Evolutionary conservation across 176 grass and related monocot species (phyloP).

Genomic region (Lolium rigidum): DNA sequence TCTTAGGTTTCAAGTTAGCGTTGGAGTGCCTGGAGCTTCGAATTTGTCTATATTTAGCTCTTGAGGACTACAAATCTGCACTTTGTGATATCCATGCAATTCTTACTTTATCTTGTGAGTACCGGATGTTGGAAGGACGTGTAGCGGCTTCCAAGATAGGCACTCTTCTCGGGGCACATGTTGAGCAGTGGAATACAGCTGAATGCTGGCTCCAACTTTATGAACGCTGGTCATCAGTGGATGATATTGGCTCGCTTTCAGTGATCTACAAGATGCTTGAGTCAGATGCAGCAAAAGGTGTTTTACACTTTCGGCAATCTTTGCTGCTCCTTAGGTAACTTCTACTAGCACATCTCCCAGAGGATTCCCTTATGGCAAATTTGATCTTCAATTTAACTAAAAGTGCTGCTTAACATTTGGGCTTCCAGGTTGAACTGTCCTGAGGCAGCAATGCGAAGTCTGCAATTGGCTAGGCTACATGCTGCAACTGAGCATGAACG

Average conservation of each 20-base stretch:
- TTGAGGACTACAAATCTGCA: conserved; percentile 83
- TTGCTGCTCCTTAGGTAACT: conserved; percentile 91
- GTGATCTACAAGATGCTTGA: conserved; percentile 94
- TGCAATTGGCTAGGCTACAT: conserved; percentile 82
- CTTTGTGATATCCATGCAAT: conserved; percentile 90
- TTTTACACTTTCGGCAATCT: conserved; percentile 93
- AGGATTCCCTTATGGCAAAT: conserved; percentile 36
- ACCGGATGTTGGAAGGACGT: conserved; percentile 86
- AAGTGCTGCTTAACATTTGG: conserved; percentile 33
- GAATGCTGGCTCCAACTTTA: conserved; percentile 98
- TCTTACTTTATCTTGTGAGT: conserved; percentile 76
- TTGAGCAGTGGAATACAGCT: conserved; percentile 85
- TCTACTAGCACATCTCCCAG: conserved; percentile 18
- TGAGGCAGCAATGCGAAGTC: conserved; percentile 86
- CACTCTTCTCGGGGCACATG: conserved; percentile 74
- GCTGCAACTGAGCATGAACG: conserved; percentile 72
- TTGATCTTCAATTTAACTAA: conserved; percentile 25
- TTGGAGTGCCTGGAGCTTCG: conserved; percentile 86
- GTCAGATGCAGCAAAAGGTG: conserved; percentile 84
- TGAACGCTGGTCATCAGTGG: conserved; percentile 84
- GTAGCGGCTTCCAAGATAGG: conserved; percentile 82
- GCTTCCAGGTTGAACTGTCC: conserved; percentile 80
- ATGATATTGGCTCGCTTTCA: conserved; percentile 92
- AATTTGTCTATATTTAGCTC: conserved; percentile 75
- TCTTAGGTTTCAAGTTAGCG: conserved; percentile 86